Percentiles rank a stretch among this genome's conserved stretches.
Evolutionary conservation across 257 asterid genomes (phyloP).

Genomic region (Solanum tarijense): DNA sequence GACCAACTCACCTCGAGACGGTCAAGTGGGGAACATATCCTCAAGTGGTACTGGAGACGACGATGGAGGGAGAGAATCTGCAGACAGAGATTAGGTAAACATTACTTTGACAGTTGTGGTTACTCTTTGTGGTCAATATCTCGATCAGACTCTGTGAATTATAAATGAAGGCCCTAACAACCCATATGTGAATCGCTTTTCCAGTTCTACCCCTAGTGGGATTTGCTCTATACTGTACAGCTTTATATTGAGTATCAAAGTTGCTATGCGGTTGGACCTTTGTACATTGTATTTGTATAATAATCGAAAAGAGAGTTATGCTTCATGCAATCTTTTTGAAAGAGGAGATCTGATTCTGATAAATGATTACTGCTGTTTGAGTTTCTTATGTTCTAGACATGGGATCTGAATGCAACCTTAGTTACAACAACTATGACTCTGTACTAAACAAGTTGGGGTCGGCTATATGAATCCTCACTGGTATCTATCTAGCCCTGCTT

Average conservation of each 20-base stretch:
- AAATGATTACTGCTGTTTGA: not conserved
- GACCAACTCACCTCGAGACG: not conserved
- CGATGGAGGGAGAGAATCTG: not conserved
- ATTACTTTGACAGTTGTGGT: not conserved
- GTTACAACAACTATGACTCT: not conserved
- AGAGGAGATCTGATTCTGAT: not conserved
- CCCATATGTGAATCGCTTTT: not conserved
- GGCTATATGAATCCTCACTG: not conserved
- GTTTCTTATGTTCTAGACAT: not conserved
- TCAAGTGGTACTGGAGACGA: constrained; percentile 8
- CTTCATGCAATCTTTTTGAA: not conserved
- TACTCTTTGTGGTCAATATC: not conserved
- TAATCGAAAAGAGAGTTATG: not conserved
- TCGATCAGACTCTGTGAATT: not conserved
- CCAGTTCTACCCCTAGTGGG: not conserved
- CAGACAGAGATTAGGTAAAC: not conserved
- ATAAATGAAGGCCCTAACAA: not conserved
- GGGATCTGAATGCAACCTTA: not conserved
- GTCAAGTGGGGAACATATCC: not conserved
- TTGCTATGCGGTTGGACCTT: not conserved
- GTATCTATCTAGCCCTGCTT: too few species aligned
- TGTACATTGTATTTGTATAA: not conserved
- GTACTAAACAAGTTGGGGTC: not conserved
- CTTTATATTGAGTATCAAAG: not conserved
- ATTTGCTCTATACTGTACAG: not conserved